A percentile compares a stretch with the other conserved stretches of the same genome.
Evolutionary conservation across 176 grass and related monocot genomes (phyloP).

Genomic region (Pharus latifolius): DNA sequence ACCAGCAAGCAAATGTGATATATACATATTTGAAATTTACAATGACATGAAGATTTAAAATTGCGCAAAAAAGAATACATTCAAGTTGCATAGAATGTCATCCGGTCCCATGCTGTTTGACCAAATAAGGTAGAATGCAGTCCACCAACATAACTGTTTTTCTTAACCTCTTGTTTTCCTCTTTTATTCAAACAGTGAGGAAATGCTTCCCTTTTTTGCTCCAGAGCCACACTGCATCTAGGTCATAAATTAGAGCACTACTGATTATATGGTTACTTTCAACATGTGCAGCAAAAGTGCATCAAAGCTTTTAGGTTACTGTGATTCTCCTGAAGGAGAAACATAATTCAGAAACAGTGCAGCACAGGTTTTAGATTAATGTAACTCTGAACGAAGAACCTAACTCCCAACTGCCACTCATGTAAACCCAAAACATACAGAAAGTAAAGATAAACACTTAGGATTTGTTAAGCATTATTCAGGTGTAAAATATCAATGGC

Average conservation of each 20-base stretch:
- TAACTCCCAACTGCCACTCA: not conserved
- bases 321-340: too few species aligned
- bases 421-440: not conserved
- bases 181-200: too few species aligned
- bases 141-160: not conserved
- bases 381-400: too few species aligned
- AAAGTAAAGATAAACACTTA: not conserved
- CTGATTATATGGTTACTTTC: too few species aligned
- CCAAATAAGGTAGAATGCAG: not conserved
- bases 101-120: not conserved
- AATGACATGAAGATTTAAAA: conserved; percentile 8
- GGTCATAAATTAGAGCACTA: too few species aligned
- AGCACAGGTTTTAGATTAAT: too few species aligned
- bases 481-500: not conserved
- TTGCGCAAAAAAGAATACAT: not conserved
- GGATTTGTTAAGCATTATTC: not conserved
- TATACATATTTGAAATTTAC: not conserved
- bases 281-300: too few species aligned
- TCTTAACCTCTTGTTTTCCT: too few species aligned
- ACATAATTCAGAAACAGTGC: too few species aligned
- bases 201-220: too few species aligned
- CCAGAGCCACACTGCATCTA: too few species aligned
- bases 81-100: not conserved
- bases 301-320: too few species aligned
- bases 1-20: not conserved